Conservation (phyloP, 1,284 basidiomycete species). For the Coniferiporia sulphurascens region DNA sequence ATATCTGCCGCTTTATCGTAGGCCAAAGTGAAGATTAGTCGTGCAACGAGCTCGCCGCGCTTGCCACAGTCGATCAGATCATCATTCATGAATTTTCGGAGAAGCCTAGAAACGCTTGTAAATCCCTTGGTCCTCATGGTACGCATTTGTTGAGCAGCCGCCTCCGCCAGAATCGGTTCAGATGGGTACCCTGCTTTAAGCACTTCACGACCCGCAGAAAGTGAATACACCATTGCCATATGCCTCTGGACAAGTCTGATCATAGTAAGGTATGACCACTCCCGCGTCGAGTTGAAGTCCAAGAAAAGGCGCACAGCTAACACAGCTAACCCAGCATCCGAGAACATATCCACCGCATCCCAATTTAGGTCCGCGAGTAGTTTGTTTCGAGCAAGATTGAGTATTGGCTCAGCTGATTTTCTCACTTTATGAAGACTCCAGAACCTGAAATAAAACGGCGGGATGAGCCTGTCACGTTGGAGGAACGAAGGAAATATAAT, state of each 20-base stretch:
- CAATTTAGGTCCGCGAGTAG: background rate
- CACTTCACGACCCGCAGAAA: constrained; percentile 15
- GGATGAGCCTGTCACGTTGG: background rate
- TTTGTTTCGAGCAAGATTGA: background rate
- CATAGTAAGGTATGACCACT: background rate
- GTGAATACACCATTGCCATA: constrained; percentile 5
- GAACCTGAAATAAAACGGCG: background rate
- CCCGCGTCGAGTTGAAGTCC: background rate
- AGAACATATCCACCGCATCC: background rate
- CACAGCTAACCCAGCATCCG: background rate
- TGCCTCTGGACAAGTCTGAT: background rate
- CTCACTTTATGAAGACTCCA: background rate
- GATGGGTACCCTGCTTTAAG: constrained; percentile 19
- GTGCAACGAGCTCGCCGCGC: constrained; percentile 7
- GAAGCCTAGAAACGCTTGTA: background rate
- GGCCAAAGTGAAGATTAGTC: background rate
- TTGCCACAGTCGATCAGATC: constrained; percentile 1
- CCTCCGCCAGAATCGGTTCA: constrained; percentile 22
- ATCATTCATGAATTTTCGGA: background rate
- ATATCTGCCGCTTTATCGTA: background rate
- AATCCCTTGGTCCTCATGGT: background rate
- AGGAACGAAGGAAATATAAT: background rate
- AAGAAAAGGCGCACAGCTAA: background rate
- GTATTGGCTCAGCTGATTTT: background rate
- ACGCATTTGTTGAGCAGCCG: constrained; percentile 15